These are phyloP conservation scores for Juncus effusus DNA, from an alignment of 176 grass and related monocot species.

Conservation along the genomic window DNA sequence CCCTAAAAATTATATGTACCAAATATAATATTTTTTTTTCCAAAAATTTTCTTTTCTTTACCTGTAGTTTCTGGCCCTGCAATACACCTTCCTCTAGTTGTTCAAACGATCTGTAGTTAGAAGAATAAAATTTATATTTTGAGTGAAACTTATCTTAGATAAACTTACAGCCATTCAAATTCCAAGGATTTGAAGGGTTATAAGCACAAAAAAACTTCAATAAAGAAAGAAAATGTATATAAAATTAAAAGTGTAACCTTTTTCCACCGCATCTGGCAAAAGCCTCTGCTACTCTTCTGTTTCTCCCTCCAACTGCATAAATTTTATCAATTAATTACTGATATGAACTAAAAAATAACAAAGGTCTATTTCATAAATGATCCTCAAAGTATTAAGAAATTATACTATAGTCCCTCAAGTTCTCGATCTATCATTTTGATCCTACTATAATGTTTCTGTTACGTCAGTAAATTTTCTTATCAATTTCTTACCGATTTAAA, in stretches of 20 bases:
- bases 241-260: conserved; percentile 46
- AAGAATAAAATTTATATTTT: conserved; percentile 8
- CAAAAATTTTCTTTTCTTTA: conserved; percentile 31
- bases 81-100: conserved; percentile 85
- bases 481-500: no score
- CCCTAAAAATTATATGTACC: neutral
- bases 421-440: neutral
- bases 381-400: no score
- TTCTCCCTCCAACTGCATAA: conserved; percentile 83
- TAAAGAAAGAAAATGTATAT: no score
- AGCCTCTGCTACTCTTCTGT: conserved; percentile 85
- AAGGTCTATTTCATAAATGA: neutral
- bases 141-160: no score
- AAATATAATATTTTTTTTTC: neutral
- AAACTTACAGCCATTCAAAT: no score
- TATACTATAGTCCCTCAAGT: conserved; percentile 5
- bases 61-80: conserved; percentile 90
- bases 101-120: conserved; percentile 65
- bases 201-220: no score
- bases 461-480: no score
- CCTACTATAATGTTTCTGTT: conserved; percentile 6
- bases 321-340: neutral
- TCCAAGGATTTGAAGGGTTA: no score
- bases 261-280: conserved; percentile 86
- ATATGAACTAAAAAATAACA: neutral